These are phyloP conservation scores for Mangifera indica DNA, from an alignment of 345 rosid species.

Conservation along the genomic window DNA sequence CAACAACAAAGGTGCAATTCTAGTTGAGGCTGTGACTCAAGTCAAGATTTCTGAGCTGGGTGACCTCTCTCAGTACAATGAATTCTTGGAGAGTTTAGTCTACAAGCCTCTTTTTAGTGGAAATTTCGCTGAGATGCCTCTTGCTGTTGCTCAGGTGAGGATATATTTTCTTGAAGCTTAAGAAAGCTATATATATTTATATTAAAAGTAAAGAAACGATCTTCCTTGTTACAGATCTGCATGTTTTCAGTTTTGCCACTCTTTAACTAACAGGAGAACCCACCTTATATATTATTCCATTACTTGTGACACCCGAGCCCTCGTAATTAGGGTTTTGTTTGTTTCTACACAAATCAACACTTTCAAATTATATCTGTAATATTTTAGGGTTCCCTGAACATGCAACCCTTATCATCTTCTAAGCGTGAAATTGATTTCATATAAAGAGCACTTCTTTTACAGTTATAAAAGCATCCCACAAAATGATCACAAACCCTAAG, in stretches of 20 bases:
- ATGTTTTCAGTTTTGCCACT: not conserved
- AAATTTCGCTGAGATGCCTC: conserved; percentile 53
- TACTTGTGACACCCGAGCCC: not conserved
- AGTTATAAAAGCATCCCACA: not conserved
- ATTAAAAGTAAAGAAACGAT: not conserved
- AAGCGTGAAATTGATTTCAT: not conserved
- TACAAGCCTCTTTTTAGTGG: conserved; percentile 43
- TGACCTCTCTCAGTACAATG: conserved; percentile 51
- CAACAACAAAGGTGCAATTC: conserved; percentile 50
- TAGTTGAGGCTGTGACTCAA: conserved; percentile 45
- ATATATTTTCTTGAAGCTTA: conserved; percentile 8
- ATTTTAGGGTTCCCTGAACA: not conserved
- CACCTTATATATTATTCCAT: not conserved
- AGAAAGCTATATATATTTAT: not conserved
- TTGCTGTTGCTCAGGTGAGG: conserved; percentile 62
- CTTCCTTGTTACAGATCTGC: not conserved
- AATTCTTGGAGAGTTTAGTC: conserved; percentile 50
- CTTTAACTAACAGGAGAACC: not conserved
- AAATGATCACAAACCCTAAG: no score
- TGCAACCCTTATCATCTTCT: not conserved
- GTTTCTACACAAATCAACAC: not conserved
- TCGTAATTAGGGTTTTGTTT: conserved; percentile 14
- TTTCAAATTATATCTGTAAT: not conserved
- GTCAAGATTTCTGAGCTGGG: conserved; percentile 53
- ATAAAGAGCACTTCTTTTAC: not conserved